Percentiles rank a stretch among this genome's conserved stretches.
These are phyloP conservation scores for Pyrenochaeta sp. DNA, from an alignment of 2,329 filamentous ascomycete genomes.

Conservation along the genomic window DNA sequence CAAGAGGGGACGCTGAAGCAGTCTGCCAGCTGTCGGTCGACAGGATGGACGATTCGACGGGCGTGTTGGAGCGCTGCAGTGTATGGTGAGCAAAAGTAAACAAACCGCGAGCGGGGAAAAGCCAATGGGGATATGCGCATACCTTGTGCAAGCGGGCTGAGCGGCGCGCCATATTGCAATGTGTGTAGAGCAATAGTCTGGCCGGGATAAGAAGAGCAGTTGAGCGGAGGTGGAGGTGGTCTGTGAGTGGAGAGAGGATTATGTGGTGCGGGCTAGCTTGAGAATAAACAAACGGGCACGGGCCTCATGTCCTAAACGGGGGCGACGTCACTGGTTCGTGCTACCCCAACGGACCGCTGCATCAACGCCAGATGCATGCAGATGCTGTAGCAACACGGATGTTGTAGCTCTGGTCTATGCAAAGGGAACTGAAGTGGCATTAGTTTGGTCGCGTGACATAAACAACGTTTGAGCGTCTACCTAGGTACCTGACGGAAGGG, in stretches of 20 bases:
- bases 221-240: slow-evolving; percentile 30
- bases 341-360: neutral
- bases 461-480: too few relatives aligned
- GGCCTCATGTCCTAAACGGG: slow-evolving; percentile 9
- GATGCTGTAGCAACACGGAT: neutral
- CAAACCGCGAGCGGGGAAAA: slow-evolving; percentile 20
- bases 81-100: slow-evolving; percentile 38
- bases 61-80: slow-evolving; percentile 37
- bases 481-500: too few relatives aligned
- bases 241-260: slow-evolving; percentile 33
- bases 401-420: neutral
- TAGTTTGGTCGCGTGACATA: too few relatives aligned
- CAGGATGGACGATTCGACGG: slow-evolving; percentile 19
- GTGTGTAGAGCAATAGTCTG: slow-evolving; percentile 12
- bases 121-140: slow-evolving; percentile 12
- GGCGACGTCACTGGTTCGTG: slow-evolving; percentile 16
- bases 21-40: slow-evolving; percentile 39
- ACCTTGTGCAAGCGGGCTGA: slow-evolving; percentile 49
- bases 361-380: neutral
- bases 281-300: slow-evolving; percentile 30
- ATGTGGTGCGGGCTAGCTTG: slow-evolving; percentile 19
- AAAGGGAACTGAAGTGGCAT: too few relatives aligned
- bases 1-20: slow-evolving; percentile 28
- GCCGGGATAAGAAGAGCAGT: slow-evolving; percentile 12
- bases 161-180: slow-evolving; percentile 43